Evolutionary conservation across 2,329 filamentous ascomycete genomes (phyloP).

Genomic region (Nothophoma quercina): DNA sequence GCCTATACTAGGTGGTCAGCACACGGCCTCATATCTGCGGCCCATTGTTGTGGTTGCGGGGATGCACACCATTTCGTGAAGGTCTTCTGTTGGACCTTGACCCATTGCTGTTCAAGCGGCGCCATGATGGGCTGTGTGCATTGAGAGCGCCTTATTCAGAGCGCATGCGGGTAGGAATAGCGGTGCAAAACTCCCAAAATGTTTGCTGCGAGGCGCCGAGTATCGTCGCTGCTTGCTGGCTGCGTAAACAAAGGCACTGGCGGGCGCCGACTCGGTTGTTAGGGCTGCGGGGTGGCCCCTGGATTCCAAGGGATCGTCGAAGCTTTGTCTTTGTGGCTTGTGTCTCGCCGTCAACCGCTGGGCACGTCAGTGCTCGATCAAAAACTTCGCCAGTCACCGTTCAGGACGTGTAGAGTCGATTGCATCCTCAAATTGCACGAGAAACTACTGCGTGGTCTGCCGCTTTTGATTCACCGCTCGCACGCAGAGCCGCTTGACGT

Average conservation of each 20-base stretch:
- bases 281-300: conserved; percentile 35
- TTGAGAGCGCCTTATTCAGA: conserved; percentile 26
- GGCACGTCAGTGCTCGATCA: conserved; percentile 1
- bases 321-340: conserved; percentile 20
- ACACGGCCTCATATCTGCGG: conserved; percentile 16
- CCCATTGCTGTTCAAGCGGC: conserved; percentile 68
- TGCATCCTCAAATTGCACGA: conserved; percentile 1
- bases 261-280: conserved; percentile 39
- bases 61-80: conserved; percentile 90
- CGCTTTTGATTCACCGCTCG: conserved; percentile 13
- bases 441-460: conserved; percentile 1
- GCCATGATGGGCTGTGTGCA: conserved; percentile 48
- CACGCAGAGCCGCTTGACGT: conserved; percentile 8
- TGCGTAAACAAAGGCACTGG: conserved; percentile 42
- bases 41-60: conserved; percentile 15
- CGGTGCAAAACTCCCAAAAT: conserved; percentile 18
- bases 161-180: conserved; percentile 36
- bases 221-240: conserved; percentile 25
- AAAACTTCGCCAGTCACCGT: conserved; percentile 15
- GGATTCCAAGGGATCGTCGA: conserved; percentile 18
- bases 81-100: conserved; percentile 93
- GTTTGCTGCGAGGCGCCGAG: conserved; percentile 1
- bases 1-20: conserved; percentile 63
- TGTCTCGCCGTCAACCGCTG: conserved; percentile 20
- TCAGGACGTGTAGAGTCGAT: conserved; percentile 1